phyloP scores from a whole-genome alignment of 345 rosid species.

The Cochlearia excelsa region DNA sequence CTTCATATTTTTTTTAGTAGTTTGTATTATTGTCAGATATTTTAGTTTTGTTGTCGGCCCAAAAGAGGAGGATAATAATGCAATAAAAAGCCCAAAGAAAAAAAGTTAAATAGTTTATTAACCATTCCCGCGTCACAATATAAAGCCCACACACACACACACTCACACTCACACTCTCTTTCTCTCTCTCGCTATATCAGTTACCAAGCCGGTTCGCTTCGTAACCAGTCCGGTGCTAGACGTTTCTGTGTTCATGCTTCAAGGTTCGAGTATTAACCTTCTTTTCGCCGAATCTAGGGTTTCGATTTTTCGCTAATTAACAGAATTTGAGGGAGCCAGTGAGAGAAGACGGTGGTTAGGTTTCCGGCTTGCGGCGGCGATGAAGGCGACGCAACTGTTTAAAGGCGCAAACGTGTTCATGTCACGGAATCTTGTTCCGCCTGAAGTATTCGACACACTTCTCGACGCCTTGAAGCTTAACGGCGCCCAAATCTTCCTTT shows the following conservation, averaged over 20 bases:
- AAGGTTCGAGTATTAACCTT: background rate
- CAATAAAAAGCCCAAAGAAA: too few species aligned
- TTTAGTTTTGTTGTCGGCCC: too few species aligned
- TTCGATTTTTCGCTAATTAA: background rate
- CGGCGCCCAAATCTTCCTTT: conserved; percentile 80
- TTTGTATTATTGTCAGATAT: too few species aligned
- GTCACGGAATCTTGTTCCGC: conserved; percentile 84
- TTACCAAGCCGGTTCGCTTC: too few species aligned
- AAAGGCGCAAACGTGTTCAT: conserved; percentile 69
- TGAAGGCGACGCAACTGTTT: conserved; percentile 65
- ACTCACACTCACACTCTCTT: too few species aligned
- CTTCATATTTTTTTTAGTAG: too few species aligned
- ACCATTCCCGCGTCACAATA: too few species aligned
- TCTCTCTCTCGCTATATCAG: too few species aligned
- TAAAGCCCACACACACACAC: too few species aligned
- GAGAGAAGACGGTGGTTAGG: conserved; percentile 15
- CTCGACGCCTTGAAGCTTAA: conserved; percentile 80
- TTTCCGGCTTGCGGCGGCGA: conserved; percentile 33
- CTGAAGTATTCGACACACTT: conserved; percentile 79
- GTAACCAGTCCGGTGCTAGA: background rate
- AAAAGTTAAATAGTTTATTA: too few species aligned
- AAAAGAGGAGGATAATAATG: too few species aligned
- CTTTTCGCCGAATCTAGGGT: background rate
- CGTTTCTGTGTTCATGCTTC: conserved; percentile 2
- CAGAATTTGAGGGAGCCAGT: conserved; percentile 6